Base-by-base conservation (phyloP, 2,329 filamentous ascomycete genomes). In the Fusarium guadeloupense region DNA sequence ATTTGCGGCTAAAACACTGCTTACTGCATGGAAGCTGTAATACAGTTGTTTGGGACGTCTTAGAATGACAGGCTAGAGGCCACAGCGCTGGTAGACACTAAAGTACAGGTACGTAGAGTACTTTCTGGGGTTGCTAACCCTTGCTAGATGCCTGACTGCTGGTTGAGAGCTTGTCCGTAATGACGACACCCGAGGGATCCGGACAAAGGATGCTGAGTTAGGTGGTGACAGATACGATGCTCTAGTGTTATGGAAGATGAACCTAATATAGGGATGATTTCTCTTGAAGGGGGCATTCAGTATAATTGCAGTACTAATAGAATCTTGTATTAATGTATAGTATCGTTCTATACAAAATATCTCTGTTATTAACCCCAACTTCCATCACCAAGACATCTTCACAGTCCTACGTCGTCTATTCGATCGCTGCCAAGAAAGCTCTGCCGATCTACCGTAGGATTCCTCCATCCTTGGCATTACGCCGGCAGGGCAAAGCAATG, bases 161-260 rank as follows among this genome's bases (percentile, higher is more conserved):
- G 38, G 20, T 26, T 2, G 40, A 14, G 34, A 40, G 25, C n/a
- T n/a, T n/a, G 10, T 4, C 17, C 7, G 51, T 31, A 14, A 59
- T 59, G 55, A 54, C 55, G 55, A 59, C 54, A 54, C 55, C 55
- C 55, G 55, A 59, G 46, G n/a, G 54, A 59, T 59, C 55, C 55
- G 54, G 54, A 7, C 28, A 14, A 9, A 25, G 16, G 21, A 38
- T 38, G 7, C 13, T 38, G 5, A 20, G 10, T 38, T 14, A 17
- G 33, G 17, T 14, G 19, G 19, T 14, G 23, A 19, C 14, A 6
- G 26, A 19, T 17, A 31, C 9, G 35, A 16, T 16, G 9, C 13
- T 14, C 17, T 12, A 7, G 10, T 26, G 25, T 26, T 8, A 26
- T 12, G 5, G 23, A 26, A 4, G 6, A 26, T 26, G 7, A 12